Base-by-base conservation (phyloP, 31 red algal species). In the Bonnemaisonia californica region DNA sequence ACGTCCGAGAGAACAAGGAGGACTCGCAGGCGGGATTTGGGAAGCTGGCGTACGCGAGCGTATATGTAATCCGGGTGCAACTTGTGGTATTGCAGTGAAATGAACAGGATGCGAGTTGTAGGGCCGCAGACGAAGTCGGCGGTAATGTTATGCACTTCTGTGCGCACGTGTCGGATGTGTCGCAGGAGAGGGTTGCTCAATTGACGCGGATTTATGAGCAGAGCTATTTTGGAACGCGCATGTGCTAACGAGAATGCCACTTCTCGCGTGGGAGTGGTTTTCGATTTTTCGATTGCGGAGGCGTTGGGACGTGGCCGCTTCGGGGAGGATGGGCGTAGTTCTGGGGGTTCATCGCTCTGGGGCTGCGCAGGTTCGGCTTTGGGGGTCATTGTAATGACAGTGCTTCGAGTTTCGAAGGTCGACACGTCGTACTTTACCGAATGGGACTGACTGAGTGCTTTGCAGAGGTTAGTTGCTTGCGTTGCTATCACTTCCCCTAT, bases 51-150 rank as follows among this genome's bases (percentile, higher is more conserved):
- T 21, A 92, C 61, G n/a, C 94, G 67, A 27, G 82, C 76, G 65
- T 96, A 92, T 9, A 96, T 92, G 54, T 96, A 96, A 3, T 41
- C 58, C 35, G 77, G 77, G 39, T 89, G 68, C 21, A 92, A 58
- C 12, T 72, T 78, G 75, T 96, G 94, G 67, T 80, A 96, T 30
- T 87, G 88, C 70, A 96, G 64, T 11, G 94, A 96, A 5, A 96
- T 66, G 40, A 73, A 96, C 2, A 96, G 61, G 9, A 83, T 84
- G 60, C 73, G 56, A 16, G 94, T 89, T 23, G 89, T 87, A 23
- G 82, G 40, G 32, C 88, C 89, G 47, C 84, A 88, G 4, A 92
- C 55, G 60, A 88, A 95, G 64, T 95, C 93, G 0, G 87, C 82
- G 0, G 71, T 37, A 33, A 87, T 59, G 56, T 62, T 58, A 39